phyloP scores from a whole-genome alignment of 768 basidiomycete genomes.

The Daedaleopsis nitida region DNA sequence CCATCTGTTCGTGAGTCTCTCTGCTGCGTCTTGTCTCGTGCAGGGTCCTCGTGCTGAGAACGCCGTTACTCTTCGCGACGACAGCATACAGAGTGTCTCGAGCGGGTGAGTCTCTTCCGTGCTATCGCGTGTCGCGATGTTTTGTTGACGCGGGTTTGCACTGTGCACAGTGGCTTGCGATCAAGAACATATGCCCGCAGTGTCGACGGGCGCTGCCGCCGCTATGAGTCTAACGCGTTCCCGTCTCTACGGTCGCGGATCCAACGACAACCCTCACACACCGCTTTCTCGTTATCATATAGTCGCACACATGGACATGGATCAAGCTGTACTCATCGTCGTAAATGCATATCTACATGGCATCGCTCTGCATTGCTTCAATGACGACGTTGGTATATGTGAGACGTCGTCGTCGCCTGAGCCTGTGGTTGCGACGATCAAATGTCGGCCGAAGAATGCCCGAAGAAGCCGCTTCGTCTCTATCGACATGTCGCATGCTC shows the following conservation, averaged over 20 bases:
- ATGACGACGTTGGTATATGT: no score
- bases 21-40: neutral
- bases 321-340: no score
- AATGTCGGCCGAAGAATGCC: no score
- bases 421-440: no score
- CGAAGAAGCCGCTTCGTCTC: no score
- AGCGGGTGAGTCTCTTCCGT: slow-evolving; percentile 51
- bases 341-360: no score
- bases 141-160: slow-evolving; percentile 31
- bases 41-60: neutral
- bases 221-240: slow-evolving; percentile 42
- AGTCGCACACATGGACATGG: no score
- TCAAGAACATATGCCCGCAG: slow-evolving; percentile 84
- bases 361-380: no score
- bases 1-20: slow-evolving; percentile 78
- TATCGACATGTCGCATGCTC: no score
- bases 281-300: slow-evolving; percentile 38
- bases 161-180: slow-evolving; percentile 53
- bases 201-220: slow-evolving; percentile 85
- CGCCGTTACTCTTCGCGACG: no score
- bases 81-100: slow-evolving; percentile 86
- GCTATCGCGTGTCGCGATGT: slow-evolving; percentile 4
- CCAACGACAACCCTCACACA: slow-evolving; percentile 48
- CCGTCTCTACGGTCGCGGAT: slow-evolving; percentile 37
- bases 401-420: no score